These are phyloP conservation scores for Thuidium tamariscinum DNA, from an alignment of 225 moss, liverwort and hornwort genomes.

Conservation along the genomic window DNA sequence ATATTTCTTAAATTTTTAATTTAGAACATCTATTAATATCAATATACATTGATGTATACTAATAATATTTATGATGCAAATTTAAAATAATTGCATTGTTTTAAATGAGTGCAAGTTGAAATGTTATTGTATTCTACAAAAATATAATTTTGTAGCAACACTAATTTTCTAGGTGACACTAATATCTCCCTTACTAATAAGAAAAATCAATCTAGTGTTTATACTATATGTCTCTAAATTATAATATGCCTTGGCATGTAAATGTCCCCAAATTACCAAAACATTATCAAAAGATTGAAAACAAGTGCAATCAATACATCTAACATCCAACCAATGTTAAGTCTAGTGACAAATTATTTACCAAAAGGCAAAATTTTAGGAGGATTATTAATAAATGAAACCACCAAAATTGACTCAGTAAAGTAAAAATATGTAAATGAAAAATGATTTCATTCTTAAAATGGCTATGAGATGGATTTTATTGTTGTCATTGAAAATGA, in stretches of 20 bases:
- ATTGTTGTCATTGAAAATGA: not conserved
- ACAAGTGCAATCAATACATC: not conserved
- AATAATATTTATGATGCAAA: not conserved
- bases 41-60: not conserved
- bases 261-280: accelerated
- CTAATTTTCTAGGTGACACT: not conserved
- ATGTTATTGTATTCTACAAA: not conserved
- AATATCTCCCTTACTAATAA: not conserved
- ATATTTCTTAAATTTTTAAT: not conserved
- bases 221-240: not conserved
- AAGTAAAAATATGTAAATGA: not conserved
- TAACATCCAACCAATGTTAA: not conserved
- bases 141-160: not conserved
- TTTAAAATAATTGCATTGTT: not conserved
- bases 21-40: not conserved
- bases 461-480: not conserved
- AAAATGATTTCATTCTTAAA: not conserved
- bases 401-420: not conserved
- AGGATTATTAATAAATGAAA: not conserved
- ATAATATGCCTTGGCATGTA: accelerated
- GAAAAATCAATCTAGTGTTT: not conserved
- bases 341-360: not conserved
- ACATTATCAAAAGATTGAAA: not conserved
- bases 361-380: not conserved
- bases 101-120: not conserved